Evolutionary conservation across 2,329 filamentous ascomycete species (phyloP), one percentile per base, ranked within the genome.

Genomic region (Mycosphaerelloides madeirae): DNA sequence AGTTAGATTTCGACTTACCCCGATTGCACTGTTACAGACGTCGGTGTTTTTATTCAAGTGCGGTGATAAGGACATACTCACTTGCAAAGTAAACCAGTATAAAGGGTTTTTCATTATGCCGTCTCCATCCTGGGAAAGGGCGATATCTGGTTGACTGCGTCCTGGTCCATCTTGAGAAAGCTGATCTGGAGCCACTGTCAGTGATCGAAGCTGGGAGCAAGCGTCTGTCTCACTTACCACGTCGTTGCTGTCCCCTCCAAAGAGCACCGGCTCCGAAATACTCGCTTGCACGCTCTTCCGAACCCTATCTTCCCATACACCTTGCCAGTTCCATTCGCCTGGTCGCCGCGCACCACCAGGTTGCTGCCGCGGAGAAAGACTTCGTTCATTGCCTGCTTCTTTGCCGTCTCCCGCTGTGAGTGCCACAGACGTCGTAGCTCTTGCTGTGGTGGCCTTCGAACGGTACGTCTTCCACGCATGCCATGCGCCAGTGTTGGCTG

Each of bases 291-390:
- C 79, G 14, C 85, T 85, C 64, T 84, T 86, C 65, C 80, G 83
- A 1, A 95, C 90, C 43, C 91, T 78, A 53, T 90, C 84, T 63
- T 94, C 87, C 91, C 91, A 98, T 0, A 97, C 91, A 0, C 91
- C 90, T 59, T 95, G 88, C 91, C 91, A 97, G 62, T 95, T 95
- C 91, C 91, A 97, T 58, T 95, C 85, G 6, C 85, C 86, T 0
- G 88, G 88, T 38, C 77, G 74, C 48, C 82, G 71, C 48, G 68
- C 78, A 63, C 61, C 64, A n/a, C 64, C 64, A 12, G 64, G 62
- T 48, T 54, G 64, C 56, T 57, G 63, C 50, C 55, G 62, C 39
- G 55, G 52, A 15, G 57, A 56, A 2, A 42, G 29, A 43, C 52
- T 59, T 28, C 53, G 52, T 40, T 59, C 56, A 12, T 35, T 39